These are phyloP conservation scores for Carallia pectinifolia DNA, from an alignment of 345 rosid species.

Conservation along the genomic window DNA sequence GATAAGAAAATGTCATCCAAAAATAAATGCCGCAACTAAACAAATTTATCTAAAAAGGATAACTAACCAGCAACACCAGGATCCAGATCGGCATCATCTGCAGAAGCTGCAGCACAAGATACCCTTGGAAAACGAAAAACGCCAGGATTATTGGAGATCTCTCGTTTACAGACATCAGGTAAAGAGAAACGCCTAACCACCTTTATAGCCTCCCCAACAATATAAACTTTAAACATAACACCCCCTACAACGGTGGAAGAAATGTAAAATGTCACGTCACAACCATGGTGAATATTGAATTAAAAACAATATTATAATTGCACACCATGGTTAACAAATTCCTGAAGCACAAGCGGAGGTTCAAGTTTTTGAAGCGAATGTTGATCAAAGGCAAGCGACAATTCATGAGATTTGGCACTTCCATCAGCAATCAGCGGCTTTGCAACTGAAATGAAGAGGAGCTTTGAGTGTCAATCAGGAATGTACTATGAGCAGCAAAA, in stretches of 20 bases:
- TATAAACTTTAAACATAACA: conserved; percentile 73
- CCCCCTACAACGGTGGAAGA: conserved; percentile 49
- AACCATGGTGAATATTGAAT: not conserved
- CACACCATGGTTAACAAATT: conserved; percentile 85
- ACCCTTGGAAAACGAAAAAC: conserved; percentile 62
- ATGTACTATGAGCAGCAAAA: not conserved
- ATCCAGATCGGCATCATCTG: conserved; percentile 66
- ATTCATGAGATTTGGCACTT: conserved; percentile 74
- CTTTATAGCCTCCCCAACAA: conserved; percentile 83
- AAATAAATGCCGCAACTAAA: not conserved
- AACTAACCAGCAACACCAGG: conserved; percentile 55
- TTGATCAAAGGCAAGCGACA: conserved; percentile 71
- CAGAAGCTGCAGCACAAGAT: conserved; percentile 70
- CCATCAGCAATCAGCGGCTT: conserved; percentile 79
- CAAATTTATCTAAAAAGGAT: not conserved
- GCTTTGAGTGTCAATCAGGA: conserved; percentile 1
- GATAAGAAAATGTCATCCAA: not conserved
- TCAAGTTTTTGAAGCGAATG: conserved; percentile 64
- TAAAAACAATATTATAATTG: conserved; percentile 1
- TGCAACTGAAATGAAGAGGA: conserved; percentile 51
- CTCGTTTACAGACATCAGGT: conserved; percentile 73
- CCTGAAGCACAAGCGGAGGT: conserved; percentile 85
- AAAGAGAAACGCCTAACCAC: conserved; percentile 79
- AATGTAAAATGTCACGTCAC: not conserved
- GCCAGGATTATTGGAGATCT: conserved; percentile 46